phyloP scores from a whole-genome alignment of 1,284 basidiomycete species.

The Naganishia sp. region DNA sequence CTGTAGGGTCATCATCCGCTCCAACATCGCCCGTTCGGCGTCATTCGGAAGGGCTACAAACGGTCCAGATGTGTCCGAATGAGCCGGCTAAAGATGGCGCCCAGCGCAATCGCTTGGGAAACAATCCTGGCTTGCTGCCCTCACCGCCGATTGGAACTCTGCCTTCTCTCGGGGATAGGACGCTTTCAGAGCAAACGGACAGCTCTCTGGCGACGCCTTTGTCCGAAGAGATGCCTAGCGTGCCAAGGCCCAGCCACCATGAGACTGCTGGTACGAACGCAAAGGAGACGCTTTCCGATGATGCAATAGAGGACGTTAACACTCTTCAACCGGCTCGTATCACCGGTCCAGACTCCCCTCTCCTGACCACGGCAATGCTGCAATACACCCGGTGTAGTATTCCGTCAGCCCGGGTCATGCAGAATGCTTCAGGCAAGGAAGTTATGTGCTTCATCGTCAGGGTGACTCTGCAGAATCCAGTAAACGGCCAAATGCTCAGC shows the following conservation, averaged over 20 bases:
- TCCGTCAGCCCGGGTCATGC: conserved; percentile 49
- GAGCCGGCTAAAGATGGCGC: conserved; percentile 30
- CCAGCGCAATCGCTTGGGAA: neutral
- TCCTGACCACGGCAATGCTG: conserved; percentile 44
- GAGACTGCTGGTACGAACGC: neutral
- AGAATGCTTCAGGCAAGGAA: conserved; percentile 49
- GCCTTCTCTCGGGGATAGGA: conserved; percentile 14
- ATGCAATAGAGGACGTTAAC: neutral
- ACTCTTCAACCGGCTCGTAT: neutral
- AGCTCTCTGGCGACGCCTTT: conserved; percentile 9
- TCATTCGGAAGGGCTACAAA: conserved; percentile 58
- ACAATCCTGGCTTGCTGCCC: conserved; percentile 7
- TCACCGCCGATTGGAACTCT: conserved; percentile 9
- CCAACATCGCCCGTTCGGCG: conserved; percentile 4
- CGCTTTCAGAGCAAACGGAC: conserved; percentile 21
- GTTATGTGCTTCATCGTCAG: conserved; percentile 52
- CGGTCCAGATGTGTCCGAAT: conserved; percentile 63
- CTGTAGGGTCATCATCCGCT: neutral
- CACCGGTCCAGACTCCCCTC: conserved; percentile 21
- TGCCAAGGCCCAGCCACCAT: neutral
- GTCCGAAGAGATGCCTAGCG: conserved; percentile 7
- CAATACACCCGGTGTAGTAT: conserved; percentile 49
- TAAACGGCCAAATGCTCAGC: conserved; percentile 54
- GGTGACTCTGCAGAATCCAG: conserved; percentile 48
- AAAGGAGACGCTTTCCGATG: neutral